These are phyloP conservation scores for Gaultheria prostrata DNA, from an alignment of 148 eudicot species.

Conservation along the genomic window DNA sequence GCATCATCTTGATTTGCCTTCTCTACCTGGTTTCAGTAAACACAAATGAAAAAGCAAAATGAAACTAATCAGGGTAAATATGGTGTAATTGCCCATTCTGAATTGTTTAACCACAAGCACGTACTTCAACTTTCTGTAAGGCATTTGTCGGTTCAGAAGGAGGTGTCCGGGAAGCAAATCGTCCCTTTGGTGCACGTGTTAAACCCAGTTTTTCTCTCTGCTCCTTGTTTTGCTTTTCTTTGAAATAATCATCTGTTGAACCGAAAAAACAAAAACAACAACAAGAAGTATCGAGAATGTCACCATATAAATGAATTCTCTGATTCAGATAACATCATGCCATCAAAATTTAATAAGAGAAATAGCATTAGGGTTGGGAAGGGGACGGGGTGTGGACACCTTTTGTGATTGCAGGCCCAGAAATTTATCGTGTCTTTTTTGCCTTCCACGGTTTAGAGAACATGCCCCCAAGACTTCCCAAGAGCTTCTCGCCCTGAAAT, in stretches of 20 bases:
- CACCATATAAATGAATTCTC: background rate
- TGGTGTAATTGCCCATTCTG: background rate
- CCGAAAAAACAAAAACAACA: background rate
- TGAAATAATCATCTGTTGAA: slow-evolving; percentile 24
- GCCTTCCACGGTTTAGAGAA: no score
- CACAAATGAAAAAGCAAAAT: background rate
- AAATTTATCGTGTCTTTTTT: no score
- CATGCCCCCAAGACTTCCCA: slow-evolving; percentile 72
- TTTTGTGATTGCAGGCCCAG: no score
- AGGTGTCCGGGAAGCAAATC: slow-evolving; percentile 39
- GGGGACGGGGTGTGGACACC: slow-evolving; percentile 22
- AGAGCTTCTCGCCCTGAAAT: background rate
- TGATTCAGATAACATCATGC: background rate
- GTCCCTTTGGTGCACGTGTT: slow-evolving; percentile 38
- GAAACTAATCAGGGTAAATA: background rate
- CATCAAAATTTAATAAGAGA: background rate
- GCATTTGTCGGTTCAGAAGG: slow-evolving; percentile 64
- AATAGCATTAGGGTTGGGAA: no score
- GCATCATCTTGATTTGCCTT: slow-evolving; percentile 82
- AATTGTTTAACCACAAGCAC: background rate
- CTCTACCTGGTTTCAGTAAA: slow-evolving; percentile 45
- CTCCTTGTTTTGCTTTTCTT: slow-evolving; percentile 42
- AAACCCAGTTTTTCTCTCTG: slow-evolving; percentile 66
- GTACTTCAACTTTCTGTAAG: slow-evolving; percentile 74
- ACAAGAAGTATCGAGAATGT: no score